Evolutionary conservation across 768 basidiomycete genomes (phyloP).

Genomic region (Lentinula detonsa): DNA sequence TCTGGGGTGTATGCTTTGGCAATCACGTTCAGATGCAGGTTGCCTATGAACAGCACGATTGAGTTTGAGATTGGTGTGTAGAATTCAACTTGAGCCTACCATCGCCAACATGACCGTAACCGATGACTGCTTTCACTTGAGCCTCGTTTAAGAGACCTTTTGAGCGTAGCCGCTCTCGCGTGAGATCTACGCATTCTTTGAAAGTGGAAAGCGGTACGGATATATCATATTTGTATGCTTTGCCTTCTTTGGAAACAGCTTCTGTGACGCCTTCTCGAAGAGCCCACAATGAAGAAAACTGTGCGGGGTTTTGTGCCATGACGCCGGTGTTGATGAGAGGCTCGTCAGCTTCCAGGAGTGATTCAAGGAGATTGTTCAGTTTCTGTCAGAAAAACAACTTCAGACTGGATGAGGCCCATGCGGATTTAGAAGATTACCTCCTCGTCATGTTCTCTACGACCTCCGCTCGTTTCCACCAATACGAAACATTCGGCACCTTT

Average conservation of each 20-base stretch:
- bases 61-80: not conserved
- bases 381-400: slow-evolving; percentile 46
- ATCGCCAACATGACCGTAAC: slow-evolving; percentile 97
- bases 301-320: slow-evolving; percentile 83
- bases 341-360: slow-evolving; percentile 64
- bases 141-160: slow-evolving; percentile 66
- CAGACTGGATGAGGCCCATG: not conserved
- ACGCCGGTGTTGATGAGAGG: slow-evolving; percentile 87
- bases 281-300: slow-evolving; percentile 87
- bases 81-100: slow-evolving; percentile 40
- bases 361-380: slow-evolving; percentile 72
- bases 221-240: slow-evolving; percentile 95
- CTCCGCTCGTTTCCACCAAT: slow-evolving; percentile 91
- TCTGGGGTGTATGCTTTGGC: slow-evolving; percentile 79
- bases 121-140: slow-evolving; percentile 79
- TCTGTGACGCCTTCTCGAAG: slow-evolving; percentile 91
- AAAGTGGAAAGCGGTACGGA: slow-evolving; percentile 84
- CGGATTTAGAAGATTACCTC: slow-evolving; percentile 48
- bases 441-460: slow-evolving; percentile 88
- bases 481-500: slow-evolving; percentile 84
- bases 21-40: slow-evolving; percentile 88
- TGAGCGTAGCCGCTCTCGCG: slow-evolving; percentile 62
- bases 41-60: slow-evolving; percentile 43
- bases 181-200: slow-evolving; percentile 79
- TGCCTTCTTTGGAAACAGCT: slow-evolving; percentile 88